Evolutionary conservation across 495 filamentous ascomycete genomes (phyloP), one percentile per base, ranked within the genome.

Genomic region (Hyaloscypha variabilis): DNA sequence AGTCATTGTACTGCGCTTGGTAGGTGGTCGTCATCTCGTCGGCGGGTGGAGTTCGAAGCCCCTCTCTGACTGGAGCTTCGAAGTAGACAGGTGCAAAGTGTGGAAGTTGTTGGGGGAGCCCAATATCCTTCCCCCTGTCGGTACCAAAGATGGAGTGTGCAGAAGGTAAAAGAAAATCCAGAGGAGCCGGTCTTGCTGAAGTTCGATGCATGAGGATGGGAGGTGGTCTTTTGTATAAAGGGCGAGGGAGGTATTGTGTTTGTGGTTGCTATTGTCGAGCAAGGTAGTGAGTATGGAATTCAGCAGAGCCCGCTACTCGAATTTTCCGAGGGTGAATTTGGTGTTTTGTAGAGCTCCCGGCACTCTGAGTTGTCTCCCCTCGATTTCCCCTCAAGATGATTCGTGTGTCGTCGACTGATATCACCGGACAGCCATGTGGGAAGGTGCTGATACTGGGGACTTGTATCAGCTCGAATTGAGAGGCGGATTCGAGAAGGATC

Each of bases 11-110:
- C 57, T 69, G 71, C 46, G 74, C 71, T 64, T 79, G 69, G 26
- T 81, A 73, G 60, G 82, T 77, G 60, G 74, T 82, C 73, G 82
- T 83, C 58, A 77, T 77, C 69, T 71, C 69, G 63, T 84, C 81
- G 61, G 73, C 67, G 8, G 83, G 82, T 26, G 82, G 83, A 62
- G 82, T 83, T 67, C 72, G 79, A 65, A 85, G 78, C 59, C 81
- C 80, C 62, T 66, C 70, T 51, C 66, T 54, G 23, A 65, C 36
- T 4, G 69, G 69, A 19, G 70, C 58, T 68, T 70, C 67, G n/a
- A 68, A 61, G 36, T 71, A 68, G n/a, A 25, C 30, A 11, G 55
- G 52, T 2, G 55, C 6, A 19, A 59, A 51, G 57, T 67, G 63
- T 34, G 60, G 52, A n/a, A 64, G 28, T 29, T 58, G 14, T 4